Conservation (phyloP, 345 rosid genomes). For the Populus ilicifolia region DNA sequence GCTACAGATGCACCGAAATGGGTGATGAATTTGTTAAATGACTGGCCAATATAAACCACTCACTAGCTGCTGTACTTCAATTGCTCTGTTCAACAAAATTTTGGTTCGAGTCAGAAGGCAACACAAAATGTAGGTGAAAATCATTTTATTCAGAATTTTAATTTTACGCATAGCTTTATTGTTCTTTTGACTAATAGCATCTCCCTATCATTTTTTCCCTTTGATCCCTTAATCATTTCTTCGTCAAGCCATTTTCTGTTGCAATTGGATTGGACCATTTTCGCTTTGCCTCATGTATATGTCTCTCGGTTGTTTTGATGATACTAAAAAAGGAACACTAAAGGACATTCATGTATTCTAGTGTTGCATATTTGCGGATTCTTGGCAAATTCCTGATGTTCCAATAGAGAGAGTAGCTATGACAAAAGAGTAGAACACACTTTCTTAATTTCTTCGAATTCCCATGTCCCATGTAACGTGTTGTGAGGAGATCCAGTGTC, state of each 20-base stretch:
- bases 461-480: no score
- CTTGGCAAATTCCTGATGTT: no score
- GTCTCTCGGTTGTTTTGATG: background rate
- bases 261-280: background rate
- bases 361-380: background rate
- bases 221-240: background rate
- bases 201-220: no score
- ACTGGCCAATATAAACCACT: conserved; percentile 2
- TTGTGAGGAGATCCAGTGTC: no score
- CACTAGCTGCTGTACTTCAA: background rate
- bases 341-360: background rate
- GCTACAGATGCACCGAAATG: background rate
- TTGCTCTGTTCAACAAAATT: background rate
- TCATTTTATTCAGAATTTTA: background rate
- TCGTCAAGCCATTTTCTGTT: background rate
- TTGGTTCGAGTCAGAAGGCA: conserved; percentile 1
- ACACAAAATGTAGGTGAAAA: background rate
- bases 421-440: no score
- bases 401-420: no score
- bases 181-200: background rate
- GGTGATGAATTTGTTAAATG: conserved; percentile 7
- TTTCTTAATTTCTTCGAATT: no score
- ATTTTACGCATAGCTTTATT: background rate
- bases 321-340: background rate
- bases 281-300: background rate